Evolutionary conservation across 257 asterid genomes (phyloP), one percentile per base, ranked within the genome.

Genomic region (Avicennia marina): DNA sequence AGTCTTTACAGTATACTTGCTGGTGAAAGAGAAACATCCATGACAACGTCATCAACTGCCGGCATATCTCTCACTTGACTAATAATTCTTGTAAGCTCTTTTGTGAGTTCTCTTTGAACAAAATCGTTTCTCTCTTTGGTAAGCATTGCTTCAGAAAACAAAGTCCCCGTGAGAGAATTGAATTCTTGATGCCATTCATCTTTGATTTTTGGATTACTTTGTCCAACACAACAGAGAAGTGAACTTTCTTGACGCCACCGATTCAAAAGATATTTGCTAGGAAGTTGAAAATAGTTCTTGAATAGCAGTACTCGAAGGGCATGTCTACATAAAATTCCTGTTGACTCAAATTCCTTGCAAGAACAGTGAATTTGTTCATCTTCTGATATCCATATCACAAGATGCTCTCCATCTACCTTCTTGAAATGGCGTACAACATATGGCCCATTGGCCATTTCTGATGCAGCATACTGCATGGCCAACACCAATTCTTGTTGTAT

Each of bases 251-350:
- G 81, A 64, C 77, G 57, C 90, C 87, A 84, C 45, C 85, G 77
- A 41, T 61, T 62, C 79, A 76, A 60, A 53, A 70, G 54, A 65
- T 79, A 79, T 61, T 72, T 84, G 56, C 77, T 81, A 4, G 87
- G 94, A 59, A 84, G 73, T 46, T 79, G 85, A 61, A 84, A 84
- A 69, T 76, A 79, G 75, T 81, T 84, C 73, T 81, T 79, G 58
- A 71, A 44, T 18, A 79, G 40, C 46, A 84, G 72, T 19, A 84
- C 83, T 7, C 94, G 78, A 58, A 79, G 73, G 33, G 87, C 94
- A 66, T 84, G 94, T 76, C 87, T 74, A 71, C 94, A 84, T 62
- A 84, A 70, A 66, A 66, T 74, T 49, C 94, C 87, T 2, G 79
- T 67, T 13, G 89, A 69, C 77, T 84, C 94, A 58, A 81, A 84